Percentiles rank a stretch among this genome's conserved stretches.
These are phyloP conservation scores for Coemansia javaensis DNA, from an alignment of 192 early-diverging fungal genomes.

Conservation along the genomic window DNA sequence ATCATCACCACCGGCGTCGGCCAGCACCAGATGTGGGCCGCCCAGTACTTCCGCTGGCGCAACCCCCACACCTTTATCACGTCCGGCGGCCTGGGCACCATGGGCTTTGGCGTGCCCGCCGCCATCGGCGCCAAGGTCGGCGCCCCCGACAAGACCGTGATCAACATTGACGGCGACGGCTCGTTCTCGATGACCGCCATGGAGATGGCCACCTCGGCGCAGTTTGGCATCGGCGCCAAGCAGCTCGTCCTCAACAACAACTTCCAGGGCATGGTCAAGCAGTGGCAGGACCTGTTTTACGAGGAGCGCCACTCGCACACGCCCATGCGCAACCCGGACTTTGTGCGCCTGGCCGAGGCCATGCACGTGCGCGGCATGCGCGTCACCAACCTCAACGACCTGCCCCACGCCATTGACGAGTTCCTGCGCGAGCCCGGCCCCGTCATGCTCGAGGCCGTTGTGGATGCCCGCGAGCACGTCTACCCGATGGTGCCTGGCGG, in stretches of 20 bases:
- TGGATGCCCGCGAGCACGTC: conserved; percentile 90
- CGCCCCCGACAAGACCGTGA: conserved; percentile 86
- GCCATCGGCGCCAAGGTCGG: conserved; percentile 98
- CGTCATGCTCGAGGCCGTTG: conserved; percentile 85
- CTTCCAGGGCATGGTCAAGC: conserved; percentile 98
- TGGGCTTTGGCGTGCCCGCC: conserved; percentile 95
- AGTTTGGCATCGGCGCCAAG: conserved; percentile 97
- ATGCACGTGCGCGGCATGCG: conserved; percentile 90
- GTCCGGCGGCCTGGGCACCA: conserved; percentile 97
- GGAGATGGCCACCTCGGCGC: conserved; percentile 96
- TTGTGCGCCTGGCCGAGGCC: conserved; percentile 93
- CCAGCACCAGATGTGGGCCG: conserved; percentile 99
- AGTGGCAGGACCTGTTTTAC: conserved; percentile 96
- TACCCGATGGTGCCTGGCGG: conserved; percentile 97
- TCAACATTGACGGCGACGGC: conserved; percentile 98
- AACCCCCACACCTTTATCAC: conserved; percentile 84
- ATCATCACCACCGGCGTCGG: conserved; percentile 96
- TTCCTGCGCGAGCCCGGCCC: conserved; percentile 82
- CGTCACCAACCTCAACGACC: conserved; percentile 75
- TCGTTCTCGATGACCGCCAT: conserved; percentile 98
- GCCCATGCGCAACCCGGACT: conserved; percentile 94
- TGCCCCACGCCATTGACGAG: conserved; percentile 80
- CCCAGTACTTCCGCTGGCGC: conserved; percentile 91
- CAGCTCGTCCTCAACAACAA: conserved; percentile 96
- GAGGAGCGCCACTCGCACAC: conserved; percentile 94